Base-by-base conservation (phyloP, 306 rosid species). In the Castanea crenata region DNA sequence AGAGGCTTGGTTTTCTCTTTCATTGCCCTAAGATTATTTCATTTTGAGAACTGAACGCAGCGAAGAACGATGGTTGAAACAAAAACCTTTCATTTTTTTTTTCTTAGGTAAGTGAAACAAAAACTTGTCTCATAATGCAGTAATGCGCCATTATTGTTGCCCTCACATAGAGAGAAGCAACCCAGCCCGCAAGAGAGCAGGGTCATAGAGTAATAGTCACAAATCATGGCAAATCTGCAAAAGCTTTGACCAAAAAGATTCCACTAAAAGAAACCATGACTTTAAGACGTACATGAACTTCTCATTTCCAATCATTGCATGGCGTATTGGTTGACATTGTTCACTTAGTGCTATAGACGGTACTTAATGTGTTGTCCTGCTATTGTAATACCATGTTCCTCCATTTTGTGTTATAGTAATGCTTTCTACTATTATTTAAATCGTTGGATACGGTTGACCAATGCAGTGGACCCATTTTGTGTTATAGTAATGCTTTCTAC, bases 381-480 rank as follows among this genome's bases (percentile, higher is more conserved):
- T 29, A 10, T 59, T 1, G 10, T 59, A 25, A 5, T 64, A 23
- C 5, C n/a, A 19, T 34, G 4, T 5, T 19, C 25, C 52, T 35
- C 46, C 71, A 13, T 63, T 56, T 21, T 56, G 27, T 25, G 27
- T 3, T 18, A 35, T 56, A 8, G 25, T 56, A 19, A 18, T 56
- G 61, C 23, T 56, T 1, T 56, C 12, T 18, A 18, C 4, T 4
- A 18, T 6, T 1, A 4, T 35, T 35, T 35, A 3, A 4, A 35
- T 35, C 69, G 59, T 27, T 49, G 35, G 58, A 52, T 31, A 62
- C 93, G 92, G 98, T 97, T 94, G 71, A 86, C 91, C 81, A 94
- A 92, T n/a, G 87, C 97, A 71, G 93, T 93, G 49, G 97, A 94
- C 81, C 89, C 23, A 38, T 38, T 38, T 38, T 38, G 46, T 10